These are phyloP conservation scores for Paramecium pentaurelia DNA, from an alignment of 73 alveolate genomes.

Conservation along the genomic window DNA sequence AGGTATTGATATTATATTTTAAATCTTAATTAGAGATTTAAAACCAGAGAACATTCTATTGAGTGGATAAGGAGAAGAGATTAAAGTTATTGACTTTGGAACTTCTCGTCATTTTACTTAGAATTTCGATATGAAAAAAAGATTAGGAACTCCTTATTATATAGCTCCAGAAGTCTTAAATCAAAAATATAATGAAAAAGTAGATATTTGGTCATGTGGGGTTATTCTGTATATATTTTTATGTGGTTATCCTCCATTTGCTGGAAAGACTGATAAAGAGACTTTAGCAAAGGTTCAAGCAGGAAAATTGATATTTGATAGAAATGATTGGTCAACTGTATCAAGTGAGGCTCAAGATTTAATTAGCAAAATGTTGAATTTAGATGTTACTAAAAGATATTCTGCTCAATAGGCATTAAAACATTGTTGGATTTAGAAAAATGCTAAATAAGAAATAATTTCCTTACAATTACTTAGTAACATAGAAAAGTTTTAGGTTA, in stretches of 20 bases:
- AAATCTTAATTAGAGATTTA: constrained; percentile 62
- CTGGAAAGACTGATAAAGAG: constrained; percentile 72
- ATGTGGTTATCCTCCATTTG: constrained; percentile 83
- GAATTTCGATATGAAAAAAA: constrained; percentile 62
- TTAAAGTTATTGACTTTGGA: constrained; percentile 91
- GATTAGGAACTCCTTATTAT: constrained; percentile 83
- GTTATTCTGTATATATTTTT: constrained; percentile 81
- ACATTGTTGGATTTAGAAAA: neutral
- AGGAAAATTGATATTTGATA: constrained; percentile 66
- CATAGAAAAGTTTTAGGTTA: constrained; percentile 6
- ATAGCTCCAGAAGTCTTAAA: constrained; percentile 87
- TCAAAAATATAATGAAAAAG: constrained; percentile 76
- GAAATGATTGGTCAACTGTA: constrained; percentile 66
- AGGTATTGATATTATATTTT: neutral
- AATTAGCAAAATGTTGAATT: constrained; percentile 72
- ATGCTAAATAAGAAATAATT: neutral
- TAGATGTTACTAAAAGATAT: constrained; percentile 73
- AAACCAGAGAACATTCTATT: constrained; percentile 79
- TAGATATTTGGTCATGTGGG: constrained; percentile 91
- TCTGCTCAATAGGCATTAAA: constrained; percentile 76
- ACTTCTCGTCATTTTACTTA: constrained; percentile 74
- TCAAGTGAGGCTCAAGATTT: constrained; percentile 71
- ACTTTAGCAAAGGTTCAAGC: constrained; percentile 67
- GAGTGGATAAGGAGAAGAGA: constrained; percentile 57
- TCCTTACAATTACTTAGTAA: neutral